Evolutionary conservation across 2,329 filamentous ascomycete species (phyloP), one percentile per base, ranked within the genome.

Genomic region (Xylariaceae sp.): DNA sequence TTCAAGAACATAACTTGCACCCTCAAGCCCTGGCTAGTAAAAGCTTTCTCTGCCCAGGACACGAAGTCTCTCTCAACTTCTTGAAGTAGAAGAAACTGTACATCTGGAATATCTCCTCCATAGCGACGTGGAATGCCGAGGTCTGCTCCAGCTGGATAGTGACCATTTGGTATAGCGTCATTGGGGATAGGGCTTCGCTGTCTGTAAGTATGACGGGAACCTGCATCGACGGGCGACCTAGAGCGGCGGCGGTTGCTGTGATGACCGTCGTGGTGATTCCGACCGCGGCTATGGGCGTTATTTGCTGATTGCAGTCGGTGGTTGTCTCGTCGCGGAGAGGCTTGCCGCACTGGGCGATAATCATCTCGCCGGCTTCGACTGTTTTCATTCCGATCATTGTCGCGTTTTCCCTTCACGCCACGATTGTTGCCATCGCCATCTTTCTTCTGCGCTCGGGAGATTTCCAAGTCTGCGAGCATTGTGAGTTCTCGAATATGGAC

Each of bases 371-470:
- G 59, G 19, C 53, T 56, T 31, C 60, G 59, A 32, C 49, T 53
- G 15, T 43, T 40, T 39, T 65, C 59, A 9, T 58, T 55, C 14
- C 75, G 73, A 11, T 72, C 74, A 40, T 74, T 69, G 48, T 81
- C 77, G 49, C 78, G 78, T 46, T 56, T 69, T 39, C 67, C 69
- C 35, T 70, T 71, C 35, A 58, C 64, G 22, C 71, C 66, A 57
- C 87, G 87, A 27, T 84, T 83, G 54, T 90, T 84, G 58, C 85
- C 75, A 44, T 85, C 85, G 45, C 83, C 81, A 42, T 83, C 87
- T 61, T 86, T 89, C 61, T 89, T 90, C 66, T 96, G 90, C 3
- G 86, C 83, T 52, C 92, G 92, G 6, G 91, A 96, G 36, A 96
- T 82, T 66, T 96, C 91, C 17, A 96, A 81, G 65, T 96, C 90